Evolutionary conservation across 371 early-diverging fungal genomes (phyloP).

Genomic region (Catenaria anguillulae): DNA sequence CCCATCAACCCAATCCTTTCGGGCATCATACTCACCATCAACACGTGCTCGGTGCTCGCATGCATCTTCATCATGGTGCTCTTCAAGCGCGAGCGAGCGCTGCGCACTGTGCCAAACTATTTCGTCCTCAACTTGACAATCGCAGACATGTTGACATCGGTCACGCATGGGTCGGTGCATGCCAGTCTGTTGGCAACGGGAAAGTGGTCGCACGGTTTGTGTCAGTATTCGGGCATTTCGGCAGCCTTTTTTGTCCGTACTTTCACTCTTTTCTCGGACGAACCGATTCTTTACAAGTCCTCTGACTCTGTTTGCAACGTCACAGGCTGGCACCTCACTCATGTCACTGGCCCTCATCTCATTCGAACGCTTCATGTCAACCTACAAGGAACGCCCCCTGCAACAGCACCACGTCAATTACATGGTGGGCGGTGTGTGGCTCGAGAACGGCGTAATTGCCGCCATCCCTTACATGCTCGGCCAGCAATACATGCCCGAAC

Average conservation of each 20-base stretch:
- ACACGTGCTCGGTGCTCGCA: too few relatives aligned
- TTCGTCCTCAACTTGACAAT: neutral
- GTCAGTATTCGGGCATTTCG: neutral
- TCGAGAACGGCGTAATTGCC: neutral
- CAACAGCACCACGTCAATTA: neutral
- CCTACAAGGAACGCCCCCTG: neutral
- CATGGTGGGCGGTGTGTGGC: neutral
- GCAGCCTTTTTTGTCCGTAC: neutral
- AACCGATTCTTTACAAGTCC: too few relatives aligned
- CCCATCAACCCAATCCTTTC: too few relatives aligned
- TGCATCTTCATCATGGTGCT: neutral
- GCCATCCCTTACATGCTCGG: neutral
- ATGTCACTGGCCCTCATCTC: neutral
- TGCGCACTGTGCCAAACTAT: neutral
- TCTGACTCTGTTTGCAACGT: too few relatives aligned
- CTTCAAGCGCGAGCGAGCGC: neutral
- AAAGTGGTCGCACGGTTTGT: neutral
- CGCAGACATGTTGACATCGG: neutral
- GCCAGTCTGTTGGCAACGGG: neutral
- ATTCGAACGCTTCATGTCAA: neutral
- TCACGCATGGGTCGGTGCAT: neutral
- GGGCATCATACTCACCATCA: too few relatives aligned
- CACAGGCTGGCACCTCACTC: neutral
- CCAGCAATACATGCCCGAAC: neutral
- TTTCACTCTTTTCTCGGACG: too few relatives aligned